These are phyloP conservation scores for Verticillium nubilum DNA, from an alignment of 2,329 filamentous ascomycete species.

Conservation along the genomic window DNA sequence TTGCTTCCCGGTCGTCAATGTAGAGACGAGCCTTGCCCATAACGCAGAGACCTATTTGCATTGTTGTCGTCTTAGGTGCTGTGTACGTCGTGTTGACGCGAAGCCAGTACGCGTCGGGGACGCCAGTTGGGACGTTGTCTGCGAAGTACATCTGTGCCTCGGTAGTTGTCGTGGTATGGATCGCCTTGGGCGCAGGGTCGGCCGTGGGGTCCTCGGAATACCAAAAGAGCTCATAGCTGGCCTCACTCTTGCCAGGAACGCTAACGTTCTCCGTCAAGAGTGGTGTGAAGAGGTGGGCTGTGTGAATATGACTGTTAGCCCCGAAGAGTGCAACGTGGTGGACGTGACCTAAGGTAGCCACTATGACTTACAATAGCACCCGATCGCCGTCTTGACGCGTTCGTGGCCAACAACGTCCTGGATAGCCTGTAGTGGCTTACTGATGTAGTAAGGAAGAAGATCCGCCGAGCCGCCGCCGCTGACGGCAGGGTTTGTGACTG, in stretches of 20 bases:
- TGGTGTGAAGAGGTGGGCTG: slow-evolving; percentile 7
- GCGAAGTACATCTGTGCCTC: slow-evolving; percentile 10
- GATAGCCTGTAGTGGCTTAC: slow-evolving; percentile 23
- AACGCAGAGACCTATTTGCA: slow-evolving; percentile 25
- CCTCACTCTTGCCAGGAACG: neutral
- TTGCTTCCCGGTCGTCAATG: slow-evolving; percentile 22
- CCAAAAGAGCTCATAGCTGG: slow-evolving; percentile 8
- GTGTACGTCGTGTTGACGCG: slow-evolving; percentile 7
- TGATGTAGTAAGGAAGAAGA: slow-evolving; percentile 22
- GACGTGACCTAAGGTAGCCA: slow-evolving; percentile 22
- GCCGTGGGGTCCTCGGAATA: slow-evolving; percentile 7
- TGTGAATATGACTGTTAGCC: neutral
- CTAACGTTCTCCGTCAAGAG: slow-evolving; percentile 5
- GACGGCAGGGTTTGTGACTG: slow-evolving; percentile 31
- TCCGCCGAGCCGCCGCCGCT: slow-evolving; percentile 26
- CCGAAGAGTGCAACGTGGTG: neutral
- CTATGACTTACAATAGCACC: slow-evolving; percentile 46
- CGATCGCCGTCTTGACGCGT: slow-evolving; percentile 46
- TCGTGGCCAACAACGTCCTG: slow-evolving; percentile 25
- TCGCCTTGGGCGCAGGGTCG: neutral
- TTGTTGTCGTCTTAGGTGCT: neutral
- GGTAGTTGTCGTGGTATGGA: slow-evolving; percentile 5
- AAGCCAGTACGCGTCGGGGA: slow-evolving; percentile 9
- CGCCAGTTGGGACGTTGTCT: slow-evolving; percentile 6
- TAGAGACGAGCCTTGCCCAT: slow-evolving; percentile 26